These are phyloP conservation scores for Phytophthora pistaciae DNA, from an alignment of 352 stramenopile genomes.

Conservation along the genomic window DNA sequence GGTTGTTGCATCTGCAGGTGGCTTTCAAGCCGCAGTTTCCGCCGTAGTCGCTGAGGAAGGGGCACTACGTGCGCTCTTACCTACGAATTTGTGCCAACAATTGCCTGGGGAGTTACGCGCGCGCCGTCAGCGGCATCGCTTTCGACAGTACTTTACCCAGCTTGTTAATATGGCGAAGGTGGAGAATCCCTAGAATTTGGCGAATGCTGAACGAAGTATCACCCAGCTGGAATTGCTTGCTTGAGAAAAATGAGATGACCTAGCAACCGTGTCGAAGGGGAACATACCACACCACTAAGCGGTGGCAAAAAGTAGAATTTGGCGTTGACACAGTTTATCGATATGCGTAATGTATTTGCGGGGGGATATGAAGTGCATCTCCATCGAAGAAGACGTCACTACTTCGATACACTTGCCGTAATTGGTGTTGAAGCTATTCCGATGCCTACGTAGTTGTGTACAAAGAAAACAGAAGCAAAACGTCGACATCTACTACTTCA, in stretches of 20 bases:
- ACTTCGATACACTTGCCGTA: too few relatives aligned
- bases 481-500: too few relatives aligned
- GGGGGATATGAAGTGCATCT: too few relatives aligned
- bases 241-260: too few relatives aligned
- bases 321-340: background rate
- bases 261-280: too few relatives aligned
- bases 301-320: background rate
- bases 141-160: conserved; percentile 59
- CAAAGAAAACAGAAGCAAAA: too few relatives aligned
- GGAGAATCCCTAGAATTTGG: background rate
- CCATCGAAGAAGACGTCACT: too few relatives aligned
- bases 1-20: conserved; percentile 21
- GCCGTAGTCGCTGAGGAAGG: conserved; percentile 37
- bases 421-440: too few relatives aligned
- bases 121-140: conserved; percentile 63
- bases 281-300: background rate
- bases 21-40: conserved; percentile 54
- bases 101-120: conserved; percentile 45
- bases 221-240: background rate
- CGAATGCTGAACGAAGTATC: background rate
- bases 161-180: conserved; percentile 2
- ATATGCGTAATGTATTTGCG: background rate
- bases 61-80: conserved; percentile 39
- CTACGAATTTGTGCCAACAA: conserved; percentile 39
- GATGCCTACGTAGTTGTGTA: too few relatives aligned